Base-by-base conservation (phyloP, 805 yeast species). In the Kodamaea neixiangensis region DNA sequence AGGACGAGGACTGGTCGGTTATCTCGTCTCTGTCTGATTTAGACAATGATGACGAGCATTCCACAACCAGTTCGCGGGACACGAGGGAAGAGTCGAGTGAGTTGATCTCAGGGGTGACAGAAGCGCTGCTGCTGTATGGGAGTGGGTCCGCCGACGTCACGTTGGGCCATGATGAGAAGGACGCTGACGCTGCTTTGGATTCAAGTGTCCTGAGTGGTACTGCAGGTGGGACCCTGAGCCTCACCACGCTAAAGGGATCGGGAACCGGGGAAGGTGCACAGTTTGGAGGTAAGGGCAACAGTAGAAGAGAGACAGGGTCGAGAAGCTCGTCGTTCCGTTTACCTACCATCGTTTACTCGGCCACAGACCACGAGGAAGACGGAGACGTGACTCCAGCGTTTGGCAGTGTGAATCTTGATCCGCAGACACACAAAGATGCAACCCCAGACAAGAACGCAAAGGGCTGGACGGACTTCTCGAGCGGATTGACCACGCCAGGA, bases 1-100 rank as follows among this genome's bases (percentile, higher is more conserved):
- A 59, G 25, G 77, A 73, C 44, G 78, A 74, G 60, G 78, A 74
- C 43, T 74, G 78, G 78, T 67, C 78, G 5, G 69, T 74, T 38
- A 74, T 74, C 17, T 71, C 76, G 7, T 73, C 77, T 9, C 66
- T 68, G 35, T 72, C 77, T 1, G 78, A 74, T 40, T 50, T 67
- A 21, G 73, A 70, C 39, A 42, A 42, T 33, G 50, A 47, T 22
- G 51, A 48, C 43, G 51, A 48, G 38, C 46, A 34, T 29, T 48
- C 51, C 3, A 39, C 51, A 7, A 47, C 49, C 10, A 40, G 45
- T 15, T 47, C 49, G 2, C 18, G 20, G 9, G 41, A 37, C 11
- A 15, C 19, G 20, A 19, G 19, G 31, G 31, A n/a, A n/a, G n/a
- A 25, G 31, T 25, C 31, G 31, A 10, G 31, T 10, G 31, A 25